Evolutionary conservation across 768 basidiomycete species (phyloP).

Genomic region (Russula vinacea): DNA sequence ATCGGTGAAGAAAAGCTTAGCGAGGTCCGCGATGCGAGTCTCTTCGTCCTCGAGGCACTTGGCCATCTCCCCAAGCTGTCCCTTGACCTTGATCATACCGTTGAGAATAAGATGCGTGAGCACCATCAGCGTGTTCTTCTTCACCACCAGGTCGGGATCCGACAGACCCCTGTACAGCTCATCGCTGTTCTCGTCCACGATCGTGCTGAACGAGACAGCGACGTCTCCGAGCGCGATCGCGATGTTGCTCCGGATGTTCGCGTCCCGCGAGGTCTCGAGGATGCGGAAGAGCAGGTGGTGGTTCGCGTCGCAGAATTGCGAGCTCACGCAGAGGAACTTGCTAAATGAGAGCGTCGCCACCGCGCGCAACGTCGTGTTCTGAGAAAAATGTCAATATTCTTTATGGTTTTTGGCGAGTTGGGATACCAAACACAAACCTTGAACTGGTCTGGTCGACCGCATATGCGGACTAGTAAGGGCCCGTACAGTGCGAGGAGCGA

Average conservation of each 20-base stretch:
- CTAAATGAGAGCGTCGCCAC: constrained; percentile 86
- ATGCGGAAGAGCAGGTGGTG: constrained; percentile 90
- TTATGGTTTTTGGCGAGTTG: too few relatives aligned
- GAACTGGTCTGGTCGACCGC: constrained; percentile 86
- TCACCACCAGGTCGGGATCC: constrained; percentile 82
- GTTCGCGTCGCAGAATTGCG: constrained; percentile 88
- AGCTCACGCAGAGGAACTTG: constrained; percentile 95
- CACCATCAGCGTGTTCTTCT: constrained; percentile 99
- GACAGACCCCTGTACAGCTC: constrained; percentile 92
- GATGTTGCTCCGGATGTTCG: constrained; percentile 90
- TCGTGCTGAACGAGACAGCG: constrained; percentile 94
- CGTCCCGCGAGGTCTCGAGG: constrained; percentile 85
- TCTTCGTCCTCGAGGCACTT: constrained; percentile 96
- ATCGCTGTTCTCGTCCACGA: constrained; percentile 96
- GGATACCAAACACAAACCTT: too few relatives aligned
- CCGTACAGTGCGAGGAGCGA: constrained; percentile 85
- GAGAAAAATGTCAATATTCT: too few relatives aligned
- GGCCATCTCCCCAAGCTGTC: constrained; percentile 99
- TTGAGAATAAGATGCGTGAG: constrained; percentile 94
- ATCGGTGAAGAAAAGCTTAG: constrained; percentile 97
- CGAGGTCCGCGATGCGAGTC: constrained; percentile 81
- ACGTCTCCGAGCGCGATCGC: constrained; percentile 98
- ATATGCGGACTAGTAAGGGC: constrained; percentile 86
- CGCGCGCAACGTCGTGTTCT: constrained; percentile 86
- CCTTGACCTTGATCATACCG: constrained; percentile 99